These are phyloP conservation scores for Hortiboletus flavorubellus DNA, from an alignment of 768 basidiomycete genomes.

Conservation along the genomic window DNA sequence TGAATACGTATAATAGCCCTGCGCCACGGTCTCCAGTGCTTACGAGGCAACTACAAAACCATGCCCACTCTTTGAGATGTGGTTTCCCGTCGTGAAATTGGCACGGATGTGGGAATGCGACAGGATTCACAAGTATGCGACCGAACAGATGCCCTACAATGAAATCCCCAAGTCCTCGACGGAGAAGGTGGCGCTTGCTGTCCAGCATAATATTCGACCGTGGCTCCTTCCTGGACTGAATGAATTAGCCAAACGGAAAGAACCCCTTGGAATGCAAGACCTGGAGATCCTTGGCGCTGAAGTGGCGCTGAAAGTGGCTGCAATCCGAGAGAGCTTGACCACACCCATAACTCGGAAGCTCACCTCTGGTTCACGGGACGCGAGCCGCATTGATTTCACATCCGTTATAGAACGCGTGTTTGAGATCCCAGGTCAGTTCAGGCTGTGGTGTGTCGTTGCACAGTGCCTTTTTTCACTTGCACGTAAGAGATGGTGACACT, in stretches of 20 bases:
- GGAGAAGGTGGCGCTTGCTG: conserved; percentile 31
- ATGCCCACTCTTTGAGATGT: conserved; percentile 21
- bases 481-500: not conserved
- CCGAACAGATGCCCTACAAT: conserved; percentile 25
- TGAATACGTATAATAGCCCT: not conserved
- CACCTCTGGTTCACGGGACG: not conserved
- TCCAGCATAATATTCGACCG: conserved; percentile 27
- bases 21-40: not conserved
- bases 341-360: not conserved
- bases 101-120: conserved; percentile 39
- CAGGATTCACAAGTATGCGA: conserved; percentile 28
- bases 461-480: not conserved
- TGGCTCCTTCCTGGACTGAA: conserved; percentile 35
- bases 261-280: conserved; percentile 18
- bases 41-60: not conserved
- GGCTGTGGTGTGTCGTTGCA: not conserved
- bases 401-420: conserved; percentile 9
- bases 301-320: conserved; percentile 18
- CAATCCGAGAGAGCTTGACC: conserved; percentile 19
- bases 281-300: conserved; percentile 15
- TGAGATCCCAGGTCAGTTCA: conserved; percentile 3
- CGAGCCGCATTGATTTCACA: conserved; percentile 13
- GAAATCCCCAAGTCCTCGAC: conserved; percentile 6
- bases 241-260: conserved; percentile 15
- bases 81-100: conserved; percentile 40